Conservation (phyloP, 306 rosid genomes). For the Cucumis cinereus region DNA sequence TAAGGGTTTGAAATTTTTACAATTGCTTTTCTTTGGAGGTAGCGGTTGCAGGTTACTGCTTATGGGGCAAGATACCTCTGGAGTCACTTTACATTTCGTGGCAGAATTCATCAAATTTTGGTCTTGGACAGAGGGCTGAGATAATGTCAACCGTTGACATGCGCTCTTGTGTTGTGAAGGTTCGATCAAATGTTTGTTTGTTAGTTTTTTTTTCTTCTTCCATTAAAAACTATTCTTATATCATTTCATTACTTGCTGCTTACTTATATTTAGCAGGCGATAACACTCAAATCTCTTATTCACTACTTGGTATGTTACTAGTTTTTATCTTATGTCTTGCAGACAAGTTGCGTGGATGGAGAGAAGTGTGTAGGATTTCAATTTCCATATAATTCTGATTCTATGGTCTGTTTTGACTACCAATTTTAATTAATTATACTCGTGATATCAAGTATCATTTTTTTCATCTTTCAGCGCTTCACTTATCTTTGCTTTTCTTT, state of each 20-base stretch:
- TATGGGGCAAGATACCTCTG: conserved; percentile 53
- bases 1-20: not conserved
- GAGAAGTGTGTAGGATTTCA: conserved; percentile 43
- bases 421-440: conserved; percentile 10
- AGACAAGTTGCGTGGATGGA: conserved; percentile 44
- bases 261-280: not conserved
- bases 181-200: conserved; percentile 10
- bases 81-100: conserved; percentile 43
- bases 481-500: conserved; percentile 4
- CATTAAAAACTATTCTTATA: not conserved
- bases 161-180: conserved; percentile 62
- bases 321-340: conserved; percentile 17
- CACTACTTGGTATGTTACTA: not conserved
- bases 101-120: conserved; percentile 41
- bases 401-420: conserved; percentile 34
- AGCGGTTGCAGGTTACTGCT: conserved; percentile 39
- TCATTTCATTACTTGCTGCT: not conserved
- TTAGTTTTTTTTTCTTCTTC: not conserved
- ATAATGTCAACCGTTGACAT: conserved; percentile 32
- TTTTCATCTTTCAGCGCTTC: conserved; percentile 7
- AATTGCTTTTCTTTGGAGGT: conserved; percentile 22
- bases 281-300: not conserved
- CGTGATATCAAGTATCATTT: not conserved
- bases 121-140: conserved; percentile 54
- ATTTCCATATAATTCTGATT: conserved; percentile 28